Base-by-base conservation (phyloP, 2,329 filamentous ascomycete genomes). In the Penicillium hesseltinei region DNA sequence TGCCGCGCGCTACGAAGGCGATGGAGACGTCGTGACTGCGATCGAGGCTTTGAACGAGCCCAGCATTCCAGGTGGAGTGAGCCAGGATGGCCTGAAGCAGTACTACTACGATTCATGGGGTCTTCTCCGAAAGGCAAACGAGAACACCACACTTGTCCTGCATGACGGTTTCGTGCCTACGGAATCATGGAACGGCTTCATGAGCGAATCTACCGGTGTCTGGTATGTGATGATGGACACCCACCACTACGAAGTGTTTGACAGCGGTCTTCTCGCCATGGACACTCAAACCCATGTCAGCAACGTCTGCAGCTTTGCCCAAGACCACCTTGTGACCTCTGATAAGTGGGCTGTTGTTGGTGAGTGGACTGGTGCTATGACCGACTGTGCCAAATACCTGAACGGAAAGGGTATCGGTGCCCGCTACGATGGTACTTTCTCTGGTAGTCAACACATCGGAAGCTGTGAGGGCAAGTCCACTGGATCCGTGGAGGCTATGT, bases 281-380 rank as follows among this genome's bases (percentile, higher is more conserved):
- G 72, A 76, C 36, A 79, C 80, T 4, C 74, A 76, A 62, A 68
- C 83, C 54, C 87, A 89, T 62, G 73, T 83, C 38, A 73, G 80
- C 56, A 73, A 75, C 29, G 84, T 83, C 51, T 89, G 86, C 74
- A 78, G 76, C 51, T 81, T 82, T 62, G 79, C 78, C 3, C 68
- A 71, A 2, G 67, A 72, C 8, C 84, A 84, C 60, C 66, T 79
- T 57, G 70, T 73, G 7, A 76, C 78, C 33, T 76, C 78, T 5
- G 85, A 89, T 70, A 88, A 89, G 71, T 87, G 83, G 80, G 81
- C 83, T n/a, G 76, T 89, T 54, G 81, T 88, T 5, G 87, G 87
- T 42, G 87, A 90, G 70, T 89, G 87, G 86, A 84, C 82, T 1
- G 86, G 80, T 23, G 87, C 86, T 15, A 82, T 88, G 79, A 89